phyloP scores from a whole-genome alignment of 768 basidiomycete genomes.

The Tephrocybe sp. region DNA sequence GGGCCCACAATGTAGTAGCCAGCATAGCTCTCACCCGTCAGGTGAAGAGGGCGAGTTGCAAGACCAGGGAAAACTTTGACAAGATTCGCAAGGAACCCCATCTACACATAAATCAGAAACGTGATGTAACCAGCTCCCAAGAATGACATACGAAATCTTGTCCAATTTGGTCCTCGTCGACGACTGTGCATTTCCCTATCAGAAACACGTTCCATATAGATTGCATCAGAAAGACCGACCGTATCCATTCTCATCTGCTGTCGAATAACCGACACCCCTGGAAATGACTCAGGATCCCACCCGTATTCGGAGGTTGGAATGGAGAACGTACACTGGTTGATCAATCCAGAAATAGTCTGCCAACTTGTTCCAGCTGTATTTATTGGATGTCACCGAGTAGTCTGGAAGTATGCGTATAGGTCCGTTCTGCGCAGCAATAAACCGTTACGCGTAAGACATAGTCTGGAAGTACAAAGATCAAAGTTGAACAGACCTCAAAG shows the following conservation, averaged over 20 bases:
- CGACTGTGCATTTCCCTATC: slow-evolving; percentile 39
- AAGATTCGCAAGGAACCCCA: slow-evolving; percentile 69
- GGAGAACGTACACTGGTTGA: slow-evolving; percentile 54
- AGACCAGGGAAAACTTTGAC: slow-evolving; percentile 74
- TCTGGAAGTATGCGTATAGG: slow-evolving; percentile 58
- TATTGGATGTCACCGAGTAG: slow-evolving; percentile 47
- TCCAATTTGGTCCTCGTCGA: slow-evolving; percentile 66
- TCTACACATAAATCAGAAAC: slow-evolving; percentile 33
- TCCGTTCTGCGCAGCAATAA: slow-evolving; percentile 49
- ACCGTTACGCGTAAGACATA: neutral
- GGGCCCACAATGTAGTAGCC: slow-evolving; percentile 65
- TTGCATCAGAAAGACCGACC: slow-evolving; percentile 32
- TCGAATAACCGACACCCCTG: slow-evolving; percentile 63
- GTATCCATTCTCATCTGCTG: slow-evolving; percentile 59
- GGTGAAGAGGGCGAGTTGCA: slow-evolving; percentile 59
- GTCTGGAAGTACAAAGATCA: neutral
- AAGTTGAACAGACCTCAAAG: slow-evolving; percentile 50
- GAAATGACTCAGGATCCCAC: slow-evolving; percentile 5
- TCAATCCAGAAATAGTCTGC: slow-evolving; percentile 75
- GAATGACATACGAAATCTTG: slow-evolving; percentile 44
- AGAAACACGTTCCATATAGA: slow-evolving; percentile 1
- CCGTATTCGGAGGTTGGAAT: neutral
- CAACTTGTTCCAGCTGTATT: slow-evolving; percentile 55
- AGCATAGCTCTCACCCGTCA: slow-evolving; percentile 76
- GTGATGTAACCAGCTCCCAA: neutral